Base-by-base conservation (phyloP, 2,329 filamentous ascomycete genomes). In the Penicillium digitatum region DNA sequence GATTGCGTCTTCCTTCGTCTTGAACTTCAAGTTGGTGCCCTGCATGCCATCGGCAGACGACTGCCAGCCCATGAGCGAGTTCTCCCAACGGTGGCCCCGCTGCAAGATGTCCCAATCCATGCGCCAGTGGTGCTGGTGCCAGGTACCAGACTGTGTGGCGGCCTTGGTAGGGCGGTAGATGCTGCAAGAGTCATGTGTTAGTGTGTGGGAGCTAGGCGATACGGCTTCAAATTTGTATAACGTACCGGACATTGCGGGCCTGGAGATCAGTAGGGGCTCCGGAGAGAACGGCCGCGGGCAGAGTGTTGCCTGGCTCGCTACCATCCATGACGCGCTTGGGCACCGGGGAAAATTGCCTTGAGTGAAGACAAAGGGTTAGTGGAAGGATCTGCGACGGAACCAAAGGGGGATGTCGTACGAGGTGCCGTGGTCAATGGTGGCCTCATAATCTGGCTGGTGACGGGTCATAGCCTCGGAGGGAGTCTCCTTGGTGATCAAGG, bases 21-120 rank as follows among this genome's bases (percentile, higher is more conserved):
- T 89, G 82, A 99, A 99, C 75, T 87, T 87, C 67, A 99, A 76
- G 72, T 91, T 84, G 46, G 91, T 95, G 69, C 91, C 93, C 75
- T 99, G 92, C 90, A 99, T 94, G 71, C 85, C 85, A 75, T 99
- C 94, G 53, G 83, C 93, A 18, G 91, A 95, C 24, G 93, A 97
- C 73, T 96, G 92, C 95, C 95, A 99, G 58, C 94, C 94, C 85
- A 99, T 99, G 73, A 99, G 78, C 44, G 88, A 90, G 78, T 99
- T 99, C 80, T 99, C 94, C 95, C 94, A 99, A 66, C 94, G 85
- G 76, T 96, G 90, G 58, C 94, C 94, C 79, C 95, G 96, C 66
- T 82, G 77, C 31, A 97, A 81, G 46, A 95, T 85, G 73, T 99
- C 94, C 94, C 94, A 99, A 74, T 99, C 94, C 91, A 99, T 95